Evolutionary conservation across 2,329 filamentous ascomycete genomes (phyloP), one percentile per base, ranked within the genome.

Genomic region (Xylaria sp.): DNA sequence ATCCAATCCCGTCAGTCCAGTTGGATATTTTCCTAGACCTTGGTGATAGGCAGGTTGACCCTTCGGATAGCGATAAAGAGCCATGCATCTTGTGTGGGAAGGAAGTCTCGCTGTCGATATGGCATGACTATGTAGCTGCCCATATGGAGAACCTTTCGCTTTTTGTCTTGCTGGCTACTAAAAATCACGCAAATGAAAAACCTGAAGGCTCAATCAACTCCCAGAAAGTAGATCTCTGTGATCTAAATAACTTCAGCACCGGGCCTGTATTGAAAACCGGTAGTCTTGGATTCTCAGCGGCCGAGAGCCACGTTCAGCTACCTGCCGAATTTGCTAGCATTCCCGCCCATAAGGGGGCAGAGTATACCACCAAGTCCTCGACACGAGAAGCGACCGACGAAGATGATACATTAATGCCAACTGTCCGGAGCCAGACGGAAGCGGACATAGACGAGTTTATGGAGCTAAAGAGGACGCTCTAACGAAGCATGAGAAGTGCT

Each of bases 131-230:
- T 27, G 43, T 56, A 9, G 54, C 33, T 21, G 27, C 25, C 11
- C 54, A 56, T 35, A 48, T 57, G 44, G 54, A 57, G 49, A 38
- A 33, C n/a, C 21, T 56, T 48, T 48, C 54, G 11, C 23, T 29
- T 41, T 56, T 56, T 23, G 41, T 55, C 43, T 31, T 56, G 23
- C 54, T 33, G 25, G 15, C 33, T 35, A 21, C 41, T 6, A 31
- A 47, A 40, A 38, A 38, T 29, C 41, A 55, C 41, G 23, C 47
- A 21, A 25, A 33, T 15, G 31, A 40, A n/a, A n/a, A n/a, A 47
- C 29, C 53, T 38, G 19, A 31, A 31, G 43, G 29, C 15, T 47
- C 53, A 23, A 27, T 38, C 21, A 47, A n/a, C 17, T 55, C 53
- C 31, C 41, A 19, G 29, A 29, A 29, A 33, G 53, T 23, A 21